These are phyloP conservation scores for Phylloporus sp. DNA, from an alignment of 1,284 basidiomycete species.

Conservation along the genomic window DNA sequence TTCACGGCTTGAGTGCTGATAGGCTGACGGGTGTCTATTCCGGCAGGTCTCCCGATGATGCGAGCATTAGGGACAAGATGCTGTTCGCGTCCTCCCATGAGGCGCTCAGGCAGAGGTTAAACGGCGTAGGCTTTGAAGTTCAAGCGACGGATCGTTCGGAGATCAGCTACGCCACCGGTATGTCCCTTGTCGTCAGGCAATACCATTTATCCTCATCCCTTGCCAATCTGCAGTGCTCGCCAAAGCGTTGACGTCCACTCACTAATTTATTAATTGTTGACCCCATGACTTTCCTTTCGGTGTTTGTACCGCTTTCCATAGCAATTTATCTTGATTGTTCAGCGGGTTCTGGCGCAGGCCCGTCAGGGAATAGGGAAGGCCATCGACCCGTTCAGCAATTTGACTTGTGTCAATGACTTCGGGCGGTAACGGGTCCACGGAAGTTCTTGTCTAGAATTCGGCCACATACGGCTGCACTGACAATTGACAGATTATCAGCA, in stretches of 20 bases:
- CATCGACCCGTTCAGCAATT: constrained; percentile 3
- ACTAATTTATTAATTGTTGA: constrained; percentile 17
- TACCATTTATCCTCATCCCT: neutral
- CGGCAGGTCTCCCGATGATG: constrained; percentile 84
- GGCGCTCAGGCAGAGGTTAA: constrained; percentile 74
- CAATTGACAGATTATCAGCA: constrained; percentile 2
- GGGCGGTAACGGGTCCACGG: constrained; percentile 1
- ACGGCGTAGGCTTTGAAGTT: constrained; percentile 78
- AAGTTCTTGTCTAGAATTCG: neutral
- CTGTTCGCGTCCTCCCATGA: constrained; percentile 92
- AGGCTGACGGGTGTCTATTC: constrained; percentile 5
- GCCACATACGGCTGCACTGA: neutral
- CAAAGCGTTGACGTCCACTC: constrained; percentile 21
- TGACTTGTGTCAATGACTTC: constrained; percentile 1
- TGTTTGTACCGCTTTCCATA: constrained; percentile 1
- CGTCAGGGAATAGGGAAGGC: neutral
- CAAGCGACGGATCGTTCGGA: constrained; percentile 90
- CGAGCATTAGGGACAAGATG: constrained; percentile 96
- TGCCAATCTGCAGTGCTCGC: constrained; percentile 18
- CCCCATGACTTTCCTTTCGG: neutral
- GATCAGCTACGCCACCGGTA: constrained; percentile 78
- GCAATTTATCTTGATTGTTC: neutral
- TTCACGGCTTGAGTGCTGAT: too few species aligned
- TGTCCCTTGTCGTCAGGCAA: constrained; percentile 39
- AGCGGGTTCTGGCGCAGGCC: too few species aligned